phyloP scores from a whole-genome alignment of 257 asterid genomes.

The Linderniella brevidens region DNA sequence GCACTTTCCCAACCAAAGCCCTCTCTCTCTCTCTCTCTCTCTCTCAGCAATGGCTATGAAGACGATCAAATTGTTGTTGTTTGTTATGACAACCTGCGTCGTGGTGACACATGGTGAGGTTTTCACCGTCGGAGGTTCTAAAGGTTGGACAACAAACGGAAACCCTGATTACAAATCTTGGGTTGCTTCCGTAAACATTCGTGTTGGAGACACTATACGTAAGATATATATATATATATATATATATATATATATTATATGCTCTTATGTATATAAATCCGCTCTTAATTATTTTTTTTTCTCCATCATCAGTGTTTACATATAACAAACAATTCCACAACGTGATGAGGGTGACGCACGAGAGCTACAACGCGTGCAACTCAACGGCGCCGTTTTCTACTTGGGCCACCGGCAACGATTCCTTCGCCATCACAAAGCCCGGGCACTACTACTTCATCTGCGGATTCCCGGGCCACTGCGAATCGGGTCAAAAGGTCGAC shows the following conservation, averaged over 20 bases:
- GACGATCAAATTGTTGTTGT: background rate
- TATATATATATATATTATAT: background rate
- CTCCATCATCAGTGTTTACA: background rate
- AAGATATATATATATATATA: background rate
- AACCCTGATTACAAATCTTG: background rate
- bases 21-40: too few relatives aligned
- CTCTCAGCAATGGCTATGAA: background rate
- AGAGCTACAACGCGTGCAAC: constrained; percentile 3
- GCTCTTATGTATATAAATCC: too few relatives aligned
- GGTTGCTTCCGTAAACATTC: background rate
- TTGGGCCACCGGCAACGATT: constrained; percentile 1
- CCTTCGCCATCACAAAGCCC: background rate
- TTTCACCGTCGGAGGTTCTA: background rate
- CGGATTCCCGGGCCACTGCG: constrained; percentile 1
- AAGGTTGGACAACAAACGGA: constrained; percentile 1
- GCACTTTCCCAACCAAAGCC: too few relatives aligned
- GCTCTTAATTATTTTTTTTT: background rate
- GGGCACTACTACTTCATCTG: constrained; percentile 4
- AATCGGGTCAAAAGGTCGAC: constrained; percentile 2
- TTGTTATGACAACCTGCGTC: background rate
- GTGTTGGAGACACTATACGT: constrained; percentile 1
- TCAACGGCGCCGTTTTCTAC: background rate
- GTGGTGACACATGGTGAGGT: background rate
- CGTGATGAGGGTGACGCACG: constrained; percentile 4
- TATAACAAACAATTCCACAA: constrained; percentile 5